A percentile compares a stretch with the other conserved stretches of the same genome.
Evolutionary conservation across 2,329 filamentous ascomycete species (phyloP).

Genomic region (Penicillium psychrosexuale): DNA sequence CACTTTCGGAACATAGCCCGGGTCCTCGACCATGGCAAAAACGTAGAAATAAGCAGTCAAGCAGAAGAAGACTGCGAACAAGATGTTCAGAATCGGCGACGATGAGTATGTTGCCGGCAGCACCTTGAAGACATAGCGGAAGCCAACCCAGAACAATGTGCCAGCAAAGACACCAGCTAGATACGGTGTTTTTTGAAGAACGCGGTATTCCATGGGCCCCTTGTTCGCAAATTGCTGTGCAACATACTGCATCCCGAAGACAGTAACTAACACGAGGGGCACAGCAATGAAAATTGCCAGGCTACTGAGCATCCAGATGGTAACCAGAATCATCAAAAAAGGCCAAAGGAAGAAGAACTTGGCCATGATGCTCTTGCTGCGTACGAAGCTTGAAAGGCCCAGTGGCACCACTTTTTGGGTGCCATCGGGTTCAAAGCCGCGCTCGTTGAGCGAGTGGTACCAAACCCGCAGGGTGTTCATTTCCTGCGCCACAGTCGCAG

Average conservation of each 20-base stretch:
- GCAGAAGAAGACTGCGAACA: conserved; percentile 63
- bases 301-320: conserved; percentile 68
- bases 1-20: conserved; percentile 88
- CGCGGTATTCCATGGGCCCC: conserved; percentile 82
- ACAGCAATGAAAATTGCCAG: conserved; percentile 72
- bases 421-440: conserved; percentile 76
- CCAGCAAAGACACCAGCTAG: conserved; percentile 89
- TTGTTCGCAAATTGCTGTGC: conserved; percentile 75
- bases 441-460: conserved; percentile 77
- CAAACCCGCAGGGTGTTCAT: conserved; percentile 83
- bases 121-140: conserved; percentile 72
- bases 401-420: conserved; percentile 67
- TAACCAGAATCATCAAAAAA: conserved; percentile 69
- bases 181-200: conserved; percentile 90
- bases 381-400: conserved; percentile 69
- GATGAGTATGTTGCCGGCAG: conserved; percentile 65
- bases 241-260: conserved; percentile 68
- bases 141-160: conserved; percentile 74
- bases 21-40: conserved; percentile 80
- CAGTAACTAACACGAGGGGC: conserved; percentile 64
- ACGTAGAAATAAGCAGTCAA: conserved; percentile 83
- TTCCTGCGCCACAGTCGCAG: conserved; percentile 77
- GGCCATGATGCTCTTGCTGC: conserved; percentile 73
- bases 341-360: conserved; percentile 91
- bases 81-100: conserved; percentile 72